phyloP scores from a whole-genome alignment of 805 yeast genomes.

The Saccharomycopsis fermentans region DNA sequence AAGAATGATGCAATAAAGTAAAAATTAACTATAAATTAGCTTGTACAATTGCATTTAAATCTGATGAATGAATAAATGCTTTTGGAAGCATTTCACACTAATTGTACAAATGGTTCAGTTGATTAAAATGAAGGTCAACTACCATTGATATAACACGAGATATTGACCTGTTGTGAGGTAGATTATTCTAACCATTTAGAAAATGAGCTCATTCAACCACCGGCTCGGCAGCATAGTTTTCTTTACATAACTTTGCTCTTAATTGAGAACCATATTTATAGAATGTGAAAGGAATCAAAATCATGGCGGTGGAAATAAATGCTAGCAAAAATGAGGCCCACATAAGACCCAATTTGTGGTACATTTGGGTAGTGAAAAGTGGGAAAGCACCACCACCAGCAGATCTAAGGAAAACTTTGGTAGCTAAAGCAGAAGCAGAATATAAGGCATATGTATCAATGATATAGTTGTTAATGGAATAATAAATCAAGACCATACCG shows the following conservation, averaged over 20 bases:
- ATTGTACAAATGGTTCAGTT: too few species aligned
- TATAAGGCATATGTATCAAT: constrained; percentile 80
- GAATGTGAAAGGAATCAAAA: constrained; percentile 59
- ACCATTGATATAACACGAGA: too few species aligned
- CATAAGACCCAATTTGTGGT: constrained; percentile 57
- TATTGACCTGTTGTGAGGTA: too few species aligned
- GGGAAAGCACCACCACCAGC: constrained; percentile 88
- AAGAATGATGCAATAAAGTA: too few species aligned
- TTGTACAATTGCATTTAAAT: too few species aligned
- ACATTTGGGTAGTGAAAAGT: constrained; percentile 73
- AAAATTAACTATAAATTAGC: too few species aligned
- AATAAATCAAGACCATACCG: constrained; percentile 68
- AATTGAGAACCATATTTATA: constrained; percentile 54
- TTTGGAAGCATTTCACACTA: too few species aligned
- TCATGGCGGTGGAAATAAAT: constrained; percentile 69
- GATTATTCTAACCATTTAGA: too few species aligned
- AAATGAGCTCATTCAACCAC: constrained; percentile 6
- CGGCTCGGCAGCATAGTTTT: constrained; percentile 42
- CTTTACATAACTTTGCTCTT: constrained; percentile 58
- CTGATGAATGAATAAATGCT: too few species aligned
- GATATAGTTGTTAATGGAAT: constrained; percentile 72
- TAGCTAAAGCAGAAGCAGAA: constrained; percentile 74
- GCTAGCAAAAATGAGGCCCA: constrained; percentile 80
- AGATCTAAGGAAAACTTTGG: constrained; percentile 69
- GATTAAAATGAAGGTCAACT: too few species aligned